phyloP scores from a whole-genome alignment of 176 grass and related monocot genomes.

The Hordeum vulgare region DNA sequence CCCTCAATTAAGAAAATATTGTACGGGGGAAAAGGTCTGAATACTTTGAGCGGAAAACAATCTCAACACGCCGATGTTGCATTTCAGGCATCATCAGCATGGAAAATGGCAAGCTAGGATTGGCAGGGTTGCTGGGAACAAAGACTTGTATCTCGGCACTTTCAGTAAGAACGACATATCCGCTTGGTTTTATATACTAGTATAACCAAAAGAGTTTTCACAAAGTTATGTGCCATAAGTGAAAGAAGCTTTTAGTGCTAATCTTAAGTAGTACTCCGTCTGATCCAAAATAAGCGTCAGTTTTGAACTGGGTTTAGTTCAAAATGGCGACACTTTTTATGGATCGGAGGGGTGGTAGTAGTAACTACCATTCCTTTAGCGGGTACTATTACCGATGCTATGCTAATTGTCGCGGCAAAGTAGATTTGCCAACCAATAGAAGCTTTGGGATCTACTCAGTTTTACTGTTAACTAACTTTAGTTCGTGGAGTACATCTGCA shows the following conservation, averaged over 20 bases:
- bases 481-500: not conserved
- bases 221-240: constrained; percentile 27
- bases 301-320: too few species aligned
- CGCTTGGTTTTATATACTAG: not conserved
- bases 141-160: constrained; percentile 97
- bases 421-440: constrained; percentile 11
- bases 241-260: constrained; percentile 31
- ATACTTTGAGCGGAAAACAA: not conserved
- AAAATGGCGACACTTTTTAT: too few species aligned
- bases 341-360: too few species aligned
- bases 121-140: constrained; percentile 94
- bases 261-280: not conserved
- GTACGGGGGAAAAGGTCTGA: not conserved
- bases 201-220: constrained; percentile 3
- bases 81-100: constrained; percentile 89
- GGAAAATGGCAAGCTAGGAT: constrained; percentile 98
- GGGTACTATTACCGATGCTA: not conserved
- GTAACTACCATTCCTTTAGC: not conserved
- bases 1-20: not conserved
- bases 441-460: not conserved
- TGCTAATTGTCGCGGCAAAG: constrained; percentile 31
- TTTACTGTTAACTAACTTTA: constrained; percentile 31
- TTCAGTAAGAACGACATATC: constrained; percentile 64
- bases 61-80: not conserved
- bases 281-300: too few species aligned